Evolutionary conservation across 192 early-diverging fungal species (phyloP), one percentile per base, ranked within the genome.

Genomic region (Backusella parvicylindrica): DNA sequence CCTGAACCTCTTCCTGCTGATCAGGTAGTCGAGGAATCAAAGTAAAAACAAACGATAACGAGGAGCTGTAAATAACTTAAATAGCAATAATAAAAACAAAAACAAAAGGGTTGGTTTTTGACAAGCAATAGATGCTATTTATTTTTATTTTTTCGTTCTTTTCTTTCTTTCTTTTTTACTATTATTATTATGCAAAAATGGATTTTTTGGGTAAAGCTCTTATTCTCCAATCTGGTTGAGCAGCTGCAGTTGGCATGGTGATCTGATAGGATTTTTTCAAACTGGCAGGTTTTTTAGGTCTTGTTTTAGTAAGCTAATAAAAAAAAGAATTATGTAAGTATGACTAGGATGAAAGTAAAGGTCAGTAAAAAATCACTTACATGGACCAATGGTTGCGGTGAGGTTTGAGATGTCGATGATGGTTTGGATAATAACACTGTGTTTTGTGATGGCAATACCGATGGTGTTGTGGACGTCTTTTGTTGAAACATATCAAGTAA

Each of bases 1-100:
- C 92, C 92, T 28, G 49, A 53, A 4, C n/a, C 56, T 8, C 35
- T 74, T 63, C 37, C 75, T 13, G 81, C 70, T 65, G 77, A 77
- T 18, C 70, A 72, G 32, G 67, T 68, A 53, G 68, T 63, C 4
- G 76, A 76, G 16, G 43, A 74, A 65, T 33, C 64, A 32, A 64
- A 41, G 36, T 63, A 63, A 60, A 72, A 18, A 36, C 33, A 12
- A 37, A 40, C 15, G 28, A 38, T 4, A 6, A 33, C 31, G 2
- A 70, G 33, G 38, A 56, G 33, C 69, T 37, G 32, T 23, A 68
- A 68, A 36, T 35, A 23, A 68, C 33, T 3, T 60, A 60, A 60
- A 28, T 28, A 60, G 26, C 53, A 60, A 26, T 3, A 53, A 53
- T 21, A 53, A 21, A 18, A 21, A 53, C 21, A 53, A 21, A 9